Base-by-base conservation (phyloP, 2,329 filamentous ascomycete species). In the Fusarium compactum region DNA sequence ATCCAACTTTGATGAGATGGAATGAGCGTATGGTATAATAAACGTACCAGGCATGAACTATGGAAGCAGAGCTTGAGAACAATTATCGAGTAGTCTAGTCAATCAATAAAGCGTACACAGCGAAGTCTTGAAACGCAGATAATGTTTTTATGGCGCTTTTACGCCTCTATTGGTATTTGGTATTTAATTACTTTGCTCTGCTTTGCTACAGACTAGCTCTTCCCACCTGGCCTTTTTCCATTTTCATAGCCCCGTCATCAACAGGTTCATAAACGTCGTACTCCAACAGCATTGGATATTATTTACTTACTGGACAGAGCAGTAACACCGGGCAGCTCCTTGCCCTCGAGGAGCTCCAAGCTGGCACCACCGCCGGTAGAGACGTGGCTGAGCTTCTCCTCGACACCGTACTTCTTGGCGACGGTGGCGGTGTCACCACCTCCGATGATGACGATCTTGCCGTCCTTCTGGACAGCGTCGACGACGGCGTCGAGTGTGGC, bases 341-440 rank as follows among this genome's bases (percentile, higher is more conserved):
- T 99, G 83, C 96, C 96, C 89, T 99, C 96, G 70, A 99, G 90
- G 77, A 99, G 86, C 88, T 99, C 96, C 79, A 99, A 87, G 76
- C 92, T 95, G 74, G 96, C 96, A 84, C 96, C 96, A 79, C 96
- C 96, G 76, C 96, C 96, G 32, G 96, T 99, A 53, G 94, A 97
- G 70, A 99, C 96, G 85, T 99, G 96, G 86, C 94, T 98, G 79
- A 98, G 89, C 90, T 98, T 97, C 83, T 93, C 90, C 88, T 99
- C 96, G 70, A 93, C 95, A 58, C 91, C 91, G 82, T 97, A 99
- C 88, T 99, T 98, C 82, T 95, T 95, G 58, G 96, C 96, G 50
- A 98, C 96, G 65, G 96, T 99, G 53, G 96, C 96, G 54, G 96
- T 99, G 84, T 99, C 96, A 83, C 96, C 96, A 82, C 96, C 96